phyloP scores from a whole-genome alignment of 2,329 filamentous ascomycete genomes.

The Coleophoma eucalyptorum region DNA sequence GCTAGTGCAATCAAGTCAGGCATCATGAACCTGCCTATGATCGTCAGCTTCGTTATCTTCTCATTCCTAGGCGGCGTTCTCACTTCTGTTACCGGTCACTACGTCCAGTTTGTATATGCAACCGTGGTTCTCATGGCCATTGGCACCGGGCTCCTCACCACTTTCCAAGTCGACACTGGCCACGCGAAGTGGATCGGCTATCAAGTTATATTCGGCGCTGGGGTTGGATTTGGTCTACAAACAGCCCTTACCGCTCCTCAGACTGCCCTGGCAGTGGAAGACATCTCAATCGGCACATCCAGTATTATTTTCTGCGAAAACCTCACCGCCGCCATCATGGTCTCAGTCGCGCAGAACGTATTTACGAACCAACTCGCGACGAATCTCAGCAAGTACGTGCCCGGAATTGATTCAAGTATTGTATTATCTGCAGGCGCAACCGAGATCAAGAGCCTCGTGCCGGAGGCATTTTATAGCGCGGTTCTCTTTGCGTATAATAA shows the following conservation, averaged over 20 bases:
- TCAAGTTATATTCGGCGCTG: constrained; percentile 16
- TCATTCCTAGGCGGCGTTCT: constrained; percentile 26
- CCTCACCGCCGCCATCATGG: constrained; percentile 28
- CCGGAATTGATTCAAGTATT: constrained; percentile 37
- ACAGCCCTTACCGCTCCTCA: constrained; percentile 15
- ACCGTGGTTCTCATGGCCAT: constrained; percentile 22
- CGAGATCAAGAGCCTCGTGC: constrained; percentile 40
- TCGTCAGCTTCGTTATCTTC: constrained; percentile 24
- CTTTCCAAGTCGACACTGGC: constrained; percentile 27
- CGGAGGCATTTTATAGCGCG: constrained; percentile 31
- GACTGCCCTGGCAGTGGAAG: constrained; percentile 10
- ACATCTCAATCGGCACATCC: constrained; percentile 21
- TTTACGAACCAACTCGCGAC: constrained; percentile 43
- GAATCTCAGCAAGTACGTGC: constrained; percentile 37
- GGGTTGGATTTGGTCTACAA: constrained; percentile 16
- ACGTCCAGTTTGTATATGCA: constrained; percentile 21
- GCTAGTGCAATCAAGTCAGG: constrained; percentile 33
- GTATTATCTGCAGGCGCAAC: constrained; percentile 51
- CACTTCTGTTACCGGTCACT: constrained; percentile 23
- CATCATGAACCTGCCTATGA: constrained; percentile 28
- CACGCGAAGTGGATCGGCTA: constrained; percentile 29
- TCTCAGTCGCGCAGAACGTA: constrained; percentile 22
- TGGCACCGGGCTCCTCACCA: constrained; percentile 34
- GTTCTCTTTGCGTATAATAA: constrained; percentile 49
- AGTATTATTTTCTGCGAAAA: constrained; percentile 26